phyloP scores from a whole-genome alignment of 2,329 filamentous ascomycete genomes.

The Colletotrichum sidae region DNA sequence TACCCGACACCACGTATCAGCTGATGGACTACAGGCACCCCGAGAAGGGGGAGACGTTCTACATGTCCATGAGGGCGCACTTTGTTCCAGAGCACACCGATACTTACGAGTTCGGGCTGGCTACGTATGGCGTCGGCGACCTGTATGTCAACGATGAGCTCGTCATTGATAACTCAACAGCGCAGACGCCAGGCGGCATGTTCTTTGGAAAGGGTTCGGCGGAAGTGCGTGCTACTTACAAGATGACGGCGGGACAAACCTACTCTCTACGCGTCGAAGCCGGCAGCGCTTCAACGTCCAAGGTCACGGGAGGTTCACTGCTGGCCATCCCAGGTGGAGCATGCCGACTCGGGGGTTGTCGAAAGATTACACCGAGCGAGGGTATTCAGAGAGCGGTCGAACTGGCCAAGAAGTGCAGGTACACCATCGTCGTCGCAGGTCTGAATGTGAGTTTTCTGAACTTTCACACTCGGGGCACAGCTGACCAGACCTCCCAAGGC shows the following conservation, averaged over 20 bases:
- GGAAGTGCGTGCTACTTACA: conserved; percentile 69
- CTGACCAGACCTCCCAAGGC: conserved; percentile 37
- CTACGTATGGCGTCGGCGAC: conserved; percentile 72
- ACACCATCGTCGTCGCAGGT: conserved; percentile 82
- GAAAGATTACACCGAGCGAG: conserved; percentile 65
- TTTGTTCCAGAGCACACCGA: conserved; percentile 70
- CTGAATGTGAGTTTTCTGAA: conserved; percentile 57
- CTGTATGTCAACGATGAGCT: conserved; percentile 71
- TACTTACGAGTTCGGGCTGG: conserved; percentile 72
- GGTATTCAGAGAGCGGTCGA: conserved; percentile 75
- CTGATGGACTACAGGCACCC: conserved; percentile 64
- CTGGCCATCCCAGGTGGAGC: conserved; percentile 69
- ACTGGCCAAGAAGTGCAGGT: conserved; percentile 76
- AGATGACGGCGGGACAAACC: conserved; percentile 67
- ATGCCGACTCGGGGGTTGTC: conserved; percentile 70
- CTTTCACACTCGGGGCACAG: neutral
- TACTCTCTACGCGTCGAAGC: conserved; percentile 72
- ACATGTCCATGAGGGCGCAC: conserved; percentile 69
- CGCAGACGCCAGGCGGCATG: conserved; percentile 69
- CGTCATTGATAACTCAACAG: conserved; percentile 74
- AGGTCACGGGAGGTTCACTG: conserved; percentile 57
- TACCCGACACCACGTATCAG: conserved; percentile 61
- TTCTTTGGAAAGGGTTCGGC: conserved; percentile 75
- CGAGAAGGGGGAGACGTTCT: conserved; percentile 64
- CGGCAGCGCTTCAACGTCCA: conserved; percentile 67